These are phyloP conservation scores for Helianthus tuberosus DNA, from an alignment of 129 eudicot genomes.

Conservation along the genomic window DNA sequence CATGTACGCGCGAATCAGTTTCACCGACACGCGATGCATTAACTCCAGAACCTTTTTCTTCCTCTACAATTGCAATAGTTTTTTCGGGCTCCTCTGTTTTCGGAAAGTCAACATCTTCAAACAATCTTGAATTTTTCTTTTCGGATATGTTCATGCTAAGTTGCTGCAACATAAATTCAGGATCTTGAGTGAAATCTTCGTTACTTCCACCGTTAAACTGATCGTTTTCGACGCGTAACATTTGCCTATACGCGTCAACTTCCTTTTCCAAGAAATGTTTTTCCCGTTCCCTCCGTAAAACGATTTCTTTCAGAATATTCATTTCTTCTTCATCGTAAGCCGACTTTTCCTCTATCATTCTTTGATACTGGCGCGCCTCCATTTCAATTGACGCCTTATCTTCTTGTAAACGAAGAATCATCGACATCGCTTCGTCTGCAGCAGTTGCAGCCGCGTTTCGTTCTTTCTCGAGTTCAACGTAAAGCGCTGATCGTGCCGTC, in stretches of 20 bases:
- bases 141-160: conserved; percentile 45
- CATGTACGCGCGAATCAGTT: conserved; percentile 49
- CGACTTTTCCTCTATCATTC: conserved; percentile 83
- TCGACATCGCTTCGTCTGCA: conserved; percentile 98
- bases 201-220: conserved; percentile 31
- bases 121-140: conserved; percentile 26
- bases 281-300: conserved; percentile 77
- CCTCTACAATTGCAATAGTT: conserved; percentile 37
- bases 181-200: conserved; percentile 50
- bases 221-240: conserved; percentile 38
- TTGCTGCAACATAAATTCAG: conserved; percentile 45
- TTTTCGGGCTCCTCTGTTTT: conserved; percentile 45
- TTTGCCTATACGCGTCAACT: conserved; percentile 74
- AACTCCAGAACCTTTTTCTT: conserved; percentile 35
- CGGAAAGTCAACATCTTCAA: conserved; percentile 28
- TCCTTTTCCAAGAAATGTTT: conserved; percentile 82
- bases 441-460: conserved; percentile 93
- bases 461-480: conserved; percentile 85
- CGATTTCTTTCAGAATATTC: conserved; percentile 83
- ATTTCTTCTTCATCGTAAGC: conserved; percentile 90
- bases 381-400: conserved; percentile 87
- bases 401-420: conserved; percentile 94
- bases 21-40: conserved; percentile 19
- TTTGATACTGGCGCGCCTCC: conserved; percentile 81
- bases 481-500: conserved; percentile 58